Percentiles rank a stretch among this genome's conserved stretches.
Evolutionary conservation across 108 stramenopile genomes (phyloP).

Genomic region (Pseudonitzschia pungens): DNA sequence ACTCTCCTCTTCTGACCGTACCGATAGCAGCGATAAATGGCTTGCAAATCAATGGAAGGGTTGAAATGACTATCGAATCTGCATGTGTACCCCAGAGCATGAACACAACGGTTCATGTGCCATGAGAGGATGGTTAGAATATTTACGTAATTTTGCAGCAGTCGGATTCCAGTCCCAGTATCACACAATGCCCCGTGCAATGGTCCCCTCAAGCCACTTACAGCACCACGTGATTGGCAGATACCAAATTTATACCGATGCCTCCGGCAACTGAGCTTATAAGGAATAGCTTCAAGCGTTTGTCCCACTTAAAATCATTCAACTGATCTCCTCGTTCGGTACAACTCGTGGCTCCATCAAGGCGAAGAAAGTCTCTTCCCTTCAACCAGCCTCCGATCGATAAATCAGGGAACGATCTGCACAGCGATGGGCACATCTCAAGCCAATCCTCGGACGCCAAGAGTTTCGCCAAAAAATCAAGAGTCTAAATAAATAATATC

Average conservation of each 20-base stretch:
- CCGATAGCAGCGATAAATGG: slow-evolving; percentile 66
- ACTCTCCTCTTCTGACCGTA: slow-evolving; percentile 69
- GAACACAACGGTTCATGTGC: slow-evolving; percentile 36
- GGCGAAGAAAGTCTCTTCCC: slow-evolving; percentile 63
- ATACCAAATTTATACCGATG: slow-evolving; percentile 26
- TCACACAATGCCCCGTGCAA: too few relatives aligned
- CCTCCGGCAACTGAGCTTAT: slow-evolving; percentile 29
- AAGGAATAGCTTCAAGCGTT: slow-evolving; percentile 32
- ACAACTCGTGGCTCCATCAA: slow-evolving; percentile 62
- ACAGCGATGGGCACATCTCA: slow-evolving; percentile 28
- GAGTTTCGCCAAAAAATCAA: slow-evolving; percentile 60
- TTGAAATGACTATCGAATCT: slow-evolving; percentile 66
- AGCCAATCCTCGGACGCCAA: slow-evolving; percentile 55
- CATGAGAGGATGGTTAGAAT: too few relatives aligned
- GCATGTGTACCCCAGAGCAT: not conserved
- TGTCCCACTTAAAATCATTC: slow-evolving; percentile 20
- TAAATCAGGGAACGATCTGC: slow-evolving; percentile 8
- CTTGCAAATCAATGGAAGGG: slow-evolving; percentile 58
- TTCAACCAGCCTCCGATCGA: slow-evolving; percentile 49
- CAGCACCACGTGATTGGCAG: slow-evolving; percentile 17
- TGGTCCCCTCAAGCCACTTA: slow-evolving; percentile 26
- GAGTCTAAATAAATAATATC: slow-evolving; percentile 23
- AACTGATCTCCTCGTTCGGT: slow-evolving; percentile 54
- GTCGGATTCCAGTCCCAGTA: too few relatives aligned
- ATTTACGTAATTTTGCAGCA: too few relatives aligned